Percentiles rank a stretch among this genome's conserved stretches.
Evolutionary conservation across 371 early-diverging fungal species (phyloP).

Genomic region (Sporodiniella umbellata): DNA sequence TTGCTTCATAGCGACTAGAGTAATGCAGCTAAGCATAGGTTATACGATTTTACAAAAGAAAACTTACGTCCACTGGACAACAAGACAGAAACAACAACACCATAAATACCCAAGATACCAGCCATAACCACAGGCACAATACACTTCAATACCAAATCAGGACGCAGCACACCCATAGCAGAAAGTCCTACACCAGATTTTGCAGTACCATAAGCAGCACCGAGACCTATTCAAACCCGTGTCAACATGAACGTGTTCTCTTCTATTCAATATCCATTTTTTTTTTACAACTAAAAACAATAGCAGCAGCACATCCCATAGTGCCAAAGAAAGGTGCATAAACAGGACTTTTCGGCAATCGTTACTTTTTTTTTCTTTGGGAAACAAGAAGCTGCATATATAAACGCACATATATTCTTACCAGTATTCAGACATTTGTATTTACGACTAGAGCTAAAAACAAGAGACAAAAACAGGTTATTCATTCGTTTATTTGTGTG

Average conservation of each 20-base stretch:
- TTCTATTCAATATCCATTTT: background rate
- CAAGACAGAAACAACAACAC: constrained; percentile 86
- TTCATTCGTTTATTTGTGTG: no score
- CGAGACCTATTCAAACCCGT: constrained; percentile 59
- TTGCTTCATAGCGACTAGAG: constrained; percentile 44
- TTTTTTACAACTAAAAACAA: constrained; percentile 91
- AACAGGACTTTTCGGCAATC: constrained; percentile 65
- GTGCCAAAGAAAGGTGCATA: constrained; percentile 95
- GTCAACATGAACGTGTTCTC: background rate
- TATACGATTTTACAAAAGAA: background rate
- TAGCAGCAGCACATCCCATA: constrained; percentile 92
- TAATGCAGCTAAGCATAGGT: background rate
- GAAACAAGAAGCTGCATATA: no score
- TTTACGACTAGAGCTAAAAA: no score
- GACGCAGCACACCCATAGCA: constrained; percentile 90
- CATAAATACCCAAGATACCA: constrained; percentile 96
- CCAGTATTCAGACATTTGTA: constrained; percentile 22
- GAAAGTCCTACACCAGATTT: constrained; percentile 95
- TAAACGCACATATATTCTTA: no score
- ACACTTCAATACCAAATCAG: constrained; percentile 87
- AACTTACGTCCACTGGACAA: constrained; percentile 77
- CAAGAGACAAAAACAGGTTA: no score
- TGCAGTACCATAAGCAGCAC: constrained; percentile 96
- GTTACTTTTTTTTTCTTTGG: constrained; percentile 1
- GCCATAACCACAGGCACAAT: constrained; percentile 97